Percentiles rank a stretch among this genome's conserved stretches.
phyloP scores from a whole-genome alignment of 208 protist genomes.

The Acanthamoeba royreba region DNA sequence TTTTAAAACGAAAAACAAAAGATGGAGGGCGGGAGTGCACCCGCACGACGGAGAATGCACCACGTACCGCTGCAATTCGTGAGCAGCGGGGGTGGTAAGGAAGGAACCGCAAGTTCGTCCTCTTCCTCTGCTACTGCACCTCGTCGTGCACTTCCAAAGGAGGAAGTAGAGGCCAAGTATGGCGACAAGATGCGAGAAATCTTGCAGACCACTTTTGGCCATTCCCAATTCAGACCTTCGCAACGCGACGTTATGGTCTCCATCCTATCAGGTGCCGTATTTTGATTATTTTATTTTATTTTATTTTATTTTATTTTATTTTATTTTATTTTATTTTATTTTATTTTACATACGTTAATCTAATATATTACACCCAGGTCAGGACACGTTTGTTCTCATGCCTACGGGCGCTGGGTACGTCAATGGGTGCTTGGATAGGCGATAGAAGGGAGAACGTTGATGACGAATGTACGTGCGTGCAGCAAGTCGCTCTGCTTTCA shows the following conservation, averaged over 20 bases:
- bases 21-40: neutral
- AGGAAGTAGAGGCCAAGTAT: slow-evolving; percentile 21
- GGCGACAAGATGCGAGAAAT: neutral
- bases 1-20: too few species aligned
- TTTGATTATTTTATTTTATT: neutral
- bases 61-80: neutral
- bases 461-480: too few species aligned
- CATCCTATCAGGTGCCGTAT: neutral
- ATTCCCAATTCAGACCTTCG: slow-evolving; percentile 6
- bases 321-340: too few species aligned
- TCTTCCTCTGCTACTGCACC: neutral
- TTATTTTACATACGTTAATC: too few species aligned
- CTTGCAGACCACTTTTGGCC: neutral
- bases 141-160: neutral
- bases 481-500: slow-evolving; percentile 75
- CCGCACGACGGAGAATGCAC: neutral
- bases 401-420: slow-evolving; percentile 64
- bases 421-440: too few species aligned
- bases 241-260: slow-evolving; percentile 3
- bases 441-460: too few species aligned
- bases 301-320: too few species aligned
- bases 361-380: too few species aligned
- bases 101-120: neutral
- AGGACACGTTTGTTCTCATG: slow-evolving; percentile 68
- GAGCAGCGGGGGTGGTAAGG: too few species aligned